Evolutionary conservation across 129 eudicot species (phyloP), one percentile per base, ranked within the genome.

Genomic region (Heracleum sosnowskyi): DNA sequence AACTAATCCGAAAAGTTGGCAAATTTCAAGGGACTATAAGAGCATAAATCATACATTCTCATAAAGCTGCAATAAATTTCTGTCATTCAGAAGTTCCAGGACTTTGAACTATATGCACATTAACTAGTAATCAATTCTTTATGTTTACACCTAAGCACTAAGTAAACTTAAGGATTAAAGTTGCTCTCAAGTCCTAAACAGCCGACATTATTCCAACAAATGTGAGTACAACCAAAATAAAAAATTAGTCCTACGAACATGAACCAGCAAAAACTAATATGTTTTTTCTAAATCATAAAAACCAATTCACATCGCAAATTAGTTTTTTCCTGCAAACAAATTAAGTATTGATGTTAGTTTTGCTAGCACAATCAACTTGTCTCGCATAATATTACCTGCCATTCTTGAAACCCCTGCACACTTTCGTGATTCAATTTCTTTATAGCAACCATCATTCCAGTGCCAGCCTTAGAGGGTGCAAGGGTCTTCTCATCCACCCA

Each of bases 401-500:
- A 93, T 83, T 93, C 96, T 44, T 90, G 82, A 83, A 88, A 93
- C 1, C 98, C 98, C 79, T 90, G 93, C 79, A 84, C 77, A 76
- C 98, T 88, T 78, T 86, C 88, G 36, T 85, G 83, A 72, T 90
- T 93, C 86, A 90, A 68, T 76, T 90, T 93, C 86, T 90, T 90
- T 76, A 93, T 87, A 29, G 98, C 98, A 57, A 93, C 96, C 81
- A 87, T 72, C 35, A 84, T 69, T 51, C 91, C 91, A 1, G 88
- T 85, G 42, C 93, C 90, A 57, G 22, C 29, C 62, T 80, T 87
- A 78, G 87, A 33, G 13, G 91, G 96, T 46, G 73, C 78, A 70
- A 92, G 78, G 9, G 92, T 92, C 82, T 84, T 86, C 84, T 90
- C 89, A 72, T 90, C 93, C 45, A 93, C 90, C 98, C 98, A 93